Percentiles rank a stretch among this genome's conserved stretches.
Evolutionary conservation across 2,329 filamentous ascomycete genomes (phyloP).

Genomic region (Ascomycota sp.): DNA sequence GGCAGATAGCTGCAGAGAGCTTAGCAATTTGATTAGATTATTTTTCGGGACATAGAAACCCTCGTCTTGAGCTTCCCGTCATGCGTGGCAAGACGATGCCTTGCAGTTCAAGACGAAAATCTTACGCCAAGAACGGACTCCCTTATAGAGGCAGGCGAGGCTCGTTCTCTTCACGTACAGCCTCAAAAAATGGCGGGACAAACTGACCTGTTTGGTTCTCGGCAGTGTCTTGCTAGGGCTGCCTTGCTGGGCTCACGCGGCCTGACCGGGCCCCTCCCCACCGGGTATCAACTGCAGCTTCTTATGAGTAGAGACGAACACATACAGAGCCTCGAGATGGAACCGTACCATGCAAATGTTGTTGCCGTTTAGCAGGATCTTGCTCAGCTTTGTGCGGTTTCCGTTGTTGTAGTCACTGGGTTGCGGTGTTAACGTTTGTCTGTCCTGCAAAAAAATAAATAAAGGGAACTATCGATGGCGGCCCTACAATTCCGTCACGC

Average conservation of each 20-base stretch:
- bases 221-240: background rate
- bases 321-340: no score
- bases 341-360: conserved; percentile 92
- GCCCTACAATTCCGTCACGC: conserved; percentile 84
- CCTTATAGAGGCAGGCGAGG: background rate
- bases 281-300: conserved; percentile 52
- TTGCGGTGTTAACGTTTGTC: no score
- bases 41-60: no score
- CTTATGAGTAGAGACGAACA: conserved; percentile 2
- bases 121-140: no score
- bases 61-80: background rate
- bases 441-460: no score
- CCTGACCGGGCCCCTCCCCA: conserved; percentile 41
- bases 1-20: background rate
- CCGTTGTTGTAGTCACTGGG: conserved; percentile 78
- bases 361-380: conserved; percentile 93
- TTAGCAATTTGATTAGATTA: no score
- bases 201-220: background rate
- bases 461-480: no score
- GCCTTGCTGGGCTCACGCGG: background rate
- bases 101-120: background rate
- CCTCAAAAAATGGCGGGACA: background rate
- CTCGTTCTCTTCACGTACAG: background rate
- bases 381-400: conserved; percentile 69
- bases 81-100: background rate